Conservation (phyloP, 2,329 filamentous ascomycete species). For the Blastomyces silverae region DNA sequence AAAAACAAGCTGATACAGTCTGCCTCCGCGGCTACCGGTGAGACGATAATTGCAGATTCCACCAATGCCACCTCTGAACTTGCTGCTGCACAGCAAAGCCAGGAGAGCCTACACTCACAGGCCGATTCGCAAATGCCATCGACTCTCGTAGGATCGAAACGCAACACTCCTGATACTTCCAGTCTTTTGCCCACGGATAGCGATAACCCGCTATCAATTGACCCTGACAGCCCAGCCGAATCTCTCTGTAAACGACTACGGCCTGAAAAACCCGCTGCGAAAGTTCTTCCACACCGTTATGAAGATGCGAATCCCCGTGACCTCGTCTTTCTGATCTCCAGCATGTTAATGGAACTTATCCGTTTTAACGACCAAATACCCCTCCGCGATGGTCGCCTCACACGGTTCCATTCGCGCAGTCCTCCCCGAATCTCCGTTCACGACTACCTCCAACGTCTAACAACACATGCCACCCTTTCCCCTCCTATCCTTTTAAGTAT, state of each 20-base stretch:
- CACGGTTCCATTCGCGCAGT: constrained; percentile 85
- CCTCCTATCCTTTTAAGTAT: constrained; percentile 94
- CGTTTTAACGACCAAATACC: constrained; percentile 85
- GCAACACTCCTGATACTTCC: constrained; percentile 21
- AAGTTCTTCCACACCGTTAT: constrained; percentile 60
- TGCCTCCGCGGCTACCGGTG: neutral
- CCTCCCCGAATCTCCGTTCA: constrained; percentile 88
- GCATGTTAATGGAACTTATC: constrained; percentile 94
- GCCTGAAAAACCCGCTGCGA: constrained; percentile 42
- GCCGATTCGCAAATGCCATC: constrained; percentile 23
- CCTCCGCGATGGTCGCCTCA: constrained; percentile 76
- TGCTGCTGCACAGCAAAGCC: constrained; percentile 16
- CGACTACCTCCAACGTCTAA: constrained; percentile 87
- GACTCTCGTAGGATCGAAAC: constrained; percentile 21
- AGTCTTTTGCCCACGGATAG: constrained; percentile 7
- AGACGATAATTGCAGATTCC: constrained; percentile 1
- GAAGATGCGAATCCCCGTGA: constrained; percentile 77
- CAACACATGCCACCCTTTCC: constrained; percentile 86
- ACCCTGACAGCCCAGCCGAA: constrained; percentile 23
- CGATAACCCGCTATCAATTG: constrained; percentile 1
- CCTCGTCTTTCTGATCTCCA: constrained; percentile 80
- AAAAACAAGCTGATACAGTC: constrained; percentile 20
- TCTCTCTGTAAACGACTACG: constrained; percentile 44
- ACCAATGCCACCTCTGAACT: constrained; percentile 5
- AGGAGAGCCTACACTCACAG: constrained; percentile 19